A percentile compares a stretch with the other conserved stretches of the same genome.
Conservation (phyloP, 2,329 filamentous ascomycete genomes). For the Claviceps spartinae region DNA sequence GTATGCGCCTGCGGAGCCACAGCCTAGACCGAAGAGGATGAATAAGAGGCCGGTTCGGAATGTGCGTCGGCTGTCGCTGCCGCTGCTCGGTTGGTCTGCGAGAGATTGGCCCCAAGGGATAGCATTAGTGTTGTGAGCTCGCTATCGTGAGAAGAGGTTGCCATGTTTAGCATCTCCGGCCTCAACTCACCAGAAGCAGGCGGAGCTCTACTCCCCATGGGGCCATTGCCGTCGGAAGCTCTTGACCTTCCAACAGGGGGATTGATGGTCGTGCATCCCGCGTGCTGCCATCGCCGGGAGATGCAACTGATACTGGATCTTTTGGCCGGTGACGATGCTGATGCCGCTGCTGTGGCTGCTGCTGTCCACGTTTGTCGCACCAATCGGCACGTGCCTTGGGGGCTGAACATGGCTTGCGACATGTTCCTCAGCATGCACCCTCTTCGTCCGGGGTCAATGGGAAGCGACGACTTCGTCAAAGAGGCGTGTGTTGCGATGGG, state of each 20-base stretch:
- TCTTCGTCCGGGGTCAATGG: too few species aligned
- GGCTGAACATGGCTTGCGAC: not conserved
- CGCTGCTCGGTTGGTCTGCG: not conserved
- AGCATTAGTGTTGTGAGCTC: too few species aligned
- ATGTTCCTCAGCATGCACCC: not conserved
- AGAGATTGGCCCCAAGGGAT: not conserved
- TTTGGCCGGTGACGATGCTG: not conserved
- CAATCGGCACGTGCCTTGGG: not conserved
- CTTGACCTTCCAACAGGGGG: too few species aligned
- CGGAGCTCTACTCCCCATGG: not conserved
- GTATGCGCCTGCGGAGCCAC: conserved; percentile 18
- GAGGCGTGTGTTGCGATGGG: too few species aligned
- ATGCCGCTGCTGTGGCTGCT: not conserved
- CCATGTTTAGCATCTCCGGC: not conserved
- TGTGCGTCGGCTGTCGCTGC: not conserved
- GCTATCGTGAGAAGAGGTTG: too few species aligned
- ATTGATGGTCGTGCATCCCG: not conserved
- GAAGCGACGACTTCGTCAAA: too few species aligned
- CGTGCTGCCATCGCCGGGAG: conserved; percentile 2
- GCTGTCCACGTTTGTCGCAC: conserved; percentile 1
- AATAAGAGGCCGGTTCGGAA: conserved; percentile 14
- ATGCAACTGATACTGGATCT: not conserved
- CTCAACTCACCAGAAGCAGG: not conserved
- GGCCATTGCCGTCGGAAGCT: too few species aligned
- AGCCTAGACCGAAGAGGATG: conserved; percentile 18